A percentile compares a stretch with the other conserved stretches of the same genome.
These are phyloP conservation scores for Colletotrichum plurivorum DNA, from an alignment of 2,329 filamentous ascomycete species.

Conservation along the genomic window DNA sequence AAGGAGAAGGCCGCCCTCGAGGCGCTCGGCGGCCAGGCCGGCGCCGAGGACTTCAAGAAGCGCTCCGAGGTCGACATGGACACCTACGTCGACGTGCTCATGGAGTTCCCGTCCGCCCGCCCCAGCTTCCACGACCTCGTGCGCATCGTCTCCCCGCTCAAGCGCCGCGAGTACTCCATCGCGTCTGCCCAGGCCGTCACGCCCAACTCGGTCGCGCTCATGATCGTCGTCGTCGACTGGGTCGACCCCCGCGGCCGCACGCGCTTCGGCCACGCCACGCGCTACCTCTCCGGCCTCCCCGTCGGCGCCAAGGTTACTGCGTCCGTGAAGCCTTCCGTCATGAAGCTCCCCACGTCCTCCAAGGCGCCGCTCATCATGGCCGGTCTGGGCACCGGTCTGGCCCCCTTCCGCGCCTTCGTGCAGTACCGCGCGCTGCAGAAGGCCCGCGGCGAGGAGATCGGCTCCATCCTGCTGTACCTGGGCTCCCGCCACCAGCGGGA, in stretches of 20 bases:
- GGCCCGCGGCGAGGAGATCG: slow-evolving; percentile 95
- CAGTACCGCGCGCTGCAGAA: slow-evolving; percentile 99
- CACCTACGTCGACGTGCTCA: slow-evolving; percentile 90
- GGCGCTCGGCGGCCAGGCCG: slow-evolving; percentile 82
- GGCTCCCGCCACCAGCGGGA: slow-evolving; percentile 97
- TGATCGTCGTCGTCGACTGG: slow-evolving; percentile 99
- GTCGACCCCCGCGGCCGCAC: slow-evolving; percentile 88
- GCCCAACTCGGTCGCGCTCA: slow-evolving; percentile 88
- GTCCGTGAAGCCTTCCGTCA: slow-evolving; percentile 97
- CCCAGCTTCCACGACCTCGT: slow-evolving; percentile 91
- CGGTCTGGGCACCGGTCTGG: slow-evolving; percentile 96
- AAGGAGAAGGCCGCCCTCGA: slow-evolving; percentile 85
- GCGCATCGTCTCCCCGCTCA: slow-evolving; percentile 90
- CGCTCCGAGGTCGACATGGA: slow-evolving; percentile 91
- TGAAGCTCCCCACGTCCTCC: slow-evolving; percentile 93
- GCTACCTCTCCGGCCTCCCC: slow-evolving; percentile 84
- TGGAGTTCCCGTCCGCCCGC: slow-evolving; percentile 91
- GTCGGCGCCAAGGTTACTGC: slow-evolving; percentile 87
- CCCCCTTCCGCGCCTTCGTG: slow-evolving; percentile 98
- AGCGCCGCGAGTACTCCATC: slow-evolving; percentile 99
- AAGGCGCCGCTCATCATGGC: slow-evolving; percentile 98
- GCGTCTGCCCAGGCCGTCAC: slow-evolving; percentile 96
- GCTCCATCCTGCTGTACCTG: slow-evolving; percentile 94
- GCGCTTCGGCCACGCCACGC: slow-evolving; percentile 93
- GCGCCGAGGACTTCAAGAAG: slow-evolving; percentile 91